Conservation (phyloP, 306 rosid genomes). For the Crataegus laevigata region DNA sequence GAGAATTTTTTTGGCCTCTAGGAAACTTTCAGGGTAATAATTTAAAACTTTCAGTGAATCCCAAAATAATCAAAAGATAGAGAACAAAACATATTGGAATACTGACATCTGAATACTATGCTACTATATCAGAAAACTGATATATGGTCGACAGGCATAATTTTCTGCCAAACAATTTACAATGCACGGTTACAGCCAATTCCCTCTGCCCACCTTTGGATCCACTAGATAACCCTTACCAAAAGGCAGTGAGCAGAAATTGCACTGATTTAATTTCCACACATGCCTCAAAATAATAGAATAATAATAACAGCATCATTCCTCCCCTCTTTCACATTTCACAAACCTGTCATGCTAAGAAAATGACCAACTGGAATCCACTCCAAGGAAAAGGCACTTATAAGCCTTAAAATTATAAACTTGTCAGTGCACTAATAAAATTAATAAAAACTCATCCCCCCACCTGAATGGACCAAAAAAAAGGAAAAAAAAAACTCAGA, state of each 20-base stretch:
- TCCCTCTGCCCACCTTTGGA: neutral
- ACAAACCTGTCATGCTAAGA: neutral
- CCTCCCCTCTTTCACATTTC: neutral
- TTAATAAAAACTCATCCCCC: neutral
- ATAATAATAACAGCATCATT: neutral
- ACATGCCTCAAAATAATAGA: neutral
- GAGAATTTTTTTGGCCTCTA: neutral
- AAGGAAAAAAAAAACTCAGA: neutral
- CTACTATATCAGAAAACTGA: neutral
- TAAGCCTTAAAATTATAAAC: neutral
- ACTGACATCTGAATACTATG: neutral
- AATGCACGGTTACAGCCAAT: neutral
- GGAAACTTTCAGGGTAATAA: neutral
- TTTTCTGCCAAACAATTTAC: neutral
- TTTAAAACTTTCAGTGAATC: neutral
- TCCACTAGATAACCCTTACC: neutral
- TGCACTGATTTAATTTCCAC: neutral
- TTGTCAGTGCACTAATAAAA: neutral
- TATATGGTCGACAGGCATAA: neutral
- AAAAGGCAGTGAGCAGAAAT: neutral
- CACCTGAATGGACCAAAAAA: no score
- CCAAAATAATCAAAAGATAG: neutral
- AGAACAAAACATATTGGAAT: neutral
- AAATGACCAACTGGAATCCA: neutral
- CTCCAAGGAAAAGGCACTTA: neutral